These are phyloP conservation scores for Hansenula sp. DNA, from an alignment of 1,139 yeast genomes.

Conservation along the genomic window DNA sequence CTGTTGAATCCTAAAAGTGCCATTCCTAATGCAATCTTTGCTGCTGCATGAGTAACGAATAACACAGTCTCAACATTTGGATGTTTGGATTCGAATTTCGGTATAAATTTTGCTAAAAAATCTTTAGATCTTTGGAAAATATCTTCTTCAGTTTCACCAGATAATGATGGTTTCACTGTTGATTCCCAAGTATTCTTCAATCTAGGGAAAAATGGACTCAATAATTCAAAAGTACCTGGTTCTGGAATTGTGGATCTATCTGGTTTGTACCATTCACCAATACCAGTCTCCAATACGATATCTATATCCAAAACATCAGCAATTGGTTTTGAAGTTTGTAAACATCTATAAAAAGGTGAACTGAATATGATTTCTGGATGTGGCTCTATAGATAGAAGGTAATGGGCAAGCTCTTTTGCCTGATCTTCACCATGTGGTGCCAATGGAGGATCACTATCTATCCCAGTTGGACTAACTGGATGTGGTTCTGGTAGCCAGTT, in stretches of 20 bases:
- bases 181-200: conserved; percentile 40
- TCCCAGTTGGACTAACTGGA: conserved; percentile 74
- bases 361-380: conserved; percentile 61
- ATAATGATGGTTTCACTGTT: conserved; percentile 49
- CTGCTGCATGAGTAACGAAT: conserved; percentile 79
- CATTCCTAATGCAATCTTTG: conserved; percentile 75
- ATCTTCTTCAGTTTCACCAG: conserved; percentile 66
- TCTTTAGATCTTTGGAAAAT: conserved; percentile 49
- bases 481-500: conserved; percentile 81
- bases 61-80: conserved; percentile 55
- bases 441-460: conserved; percentile 75
- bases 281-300: conserved; percentile 65
- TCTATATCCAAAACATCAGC: conserved; percentile 51
- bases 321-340: conserved; percentile 75
- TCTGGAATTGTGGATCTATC: conserved; percentile 48
- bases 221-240: conserved; percentile 50
- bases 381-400: conserved; percentile 38
- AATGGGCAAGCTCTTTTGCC: conserved; percentile 66
- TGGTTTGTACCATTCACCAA: conserved; percentile 67
- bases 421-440: conserved; percentile 80
- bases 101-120: conserved; percentile 49
- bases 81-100: conserved; percentile 43
- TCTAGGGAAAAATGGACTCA: conserved; percentile 47
- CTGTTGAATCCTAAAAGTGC: conserved; percentile 47
- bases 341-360: conserved; percentile 88